Conservation (phyloP, 139 green algal genomes). For the Chlamydomonas eustigma region DNA sequence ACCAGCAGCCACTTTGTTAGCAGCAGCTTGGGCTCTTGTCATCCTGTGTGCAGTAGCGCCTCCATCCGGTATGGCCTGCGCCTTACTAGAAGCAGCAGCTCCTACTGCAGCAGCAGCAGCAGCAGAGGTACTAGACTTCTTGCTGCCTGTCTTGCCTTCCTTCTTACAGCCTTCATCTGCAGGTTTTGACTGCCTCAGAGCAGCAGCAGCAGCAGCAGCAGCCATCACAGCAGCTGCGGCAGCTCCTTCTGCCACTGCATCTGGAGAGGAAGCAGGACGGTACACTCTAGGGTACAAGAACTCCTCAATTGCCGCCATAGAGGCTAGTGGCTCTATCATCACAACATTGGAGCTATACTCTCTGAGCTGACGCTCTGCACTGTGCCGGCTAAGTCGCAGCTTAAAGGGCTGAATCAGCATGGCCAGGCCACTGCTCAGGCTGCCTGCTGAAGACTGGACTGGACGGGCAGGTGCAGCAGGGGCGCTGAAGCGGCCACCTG, state of each 20-base stretch:
- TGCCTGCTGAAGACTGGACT: constrained; percentile 24
- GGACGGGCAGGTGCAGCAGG: neutral
- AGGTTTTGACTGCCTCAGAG: neutral
- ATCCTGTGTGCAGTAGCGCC: constrained; percentile 31
- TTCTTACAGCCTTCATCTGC: neutral
- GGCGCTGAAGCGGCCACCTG: constrained; percentile 16
- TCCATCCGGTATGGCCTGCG: constrained; percentile 43
- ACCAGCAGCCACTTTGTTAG: neutral
- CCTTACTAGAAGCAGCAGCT: constrained; percentile 25
- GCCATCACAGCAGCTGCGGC: constrained; percentile 4
- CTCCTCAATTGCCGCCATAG: constrained; percentile 89
- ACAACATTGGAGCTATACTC: constrained; percentile 90
- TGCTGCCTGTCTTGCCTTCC: neutral
- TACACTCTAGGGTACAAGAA: constrained; percentile 88
- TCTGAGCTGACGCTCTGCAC: constrained; percentile 36
- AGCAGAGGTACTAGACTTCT: neutral
- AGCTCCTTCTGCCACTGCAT: neutral
- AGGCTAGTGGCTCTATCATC: constrained; percentile 93
- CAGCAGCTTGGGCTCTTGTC: constrained; percentile 51
- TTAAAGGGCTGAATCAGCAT: constrained; percentile 89
- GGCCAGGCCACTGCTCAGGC: constrained; percentile 58
- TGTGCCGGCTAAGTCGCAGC: constrained; percentile 69
- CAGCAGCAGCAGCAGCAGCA: constrained; percentile 9
- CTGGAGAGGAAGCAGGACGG: constrained; percentile 1
- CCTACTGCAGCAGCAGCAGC: constrained; percentile 6